These are phyloP conservation scores for Leccinum ochraceum DNA, from an alignment of 768 basidiomycete species.

Conservation along the genomic window DNA sequence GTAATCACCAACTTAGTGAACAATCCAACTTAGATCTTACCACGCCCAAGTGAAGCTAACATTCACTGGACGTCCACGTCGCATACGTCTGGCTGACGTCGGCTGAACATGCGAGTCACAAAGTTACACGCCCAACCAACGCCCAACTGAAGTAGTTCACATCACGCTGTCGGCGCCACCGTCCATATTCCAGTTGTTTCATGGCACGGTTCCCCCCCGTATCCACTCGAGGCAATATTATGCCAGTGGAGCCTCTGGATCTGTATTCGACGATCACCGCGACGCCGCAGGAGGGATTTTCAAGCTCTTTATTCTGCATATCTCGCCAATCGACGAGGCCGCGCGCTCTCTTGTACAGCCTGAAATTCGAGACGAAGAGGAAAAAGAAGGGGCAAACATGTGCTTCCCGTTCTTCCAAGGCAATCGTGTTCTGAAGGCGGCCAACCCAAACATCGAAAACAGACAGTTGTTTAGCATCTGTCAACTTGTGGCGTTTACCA, in stretches of 20 bases:
- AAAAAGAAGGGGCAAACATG: background rate
- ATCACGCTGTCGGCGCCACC: background rate
- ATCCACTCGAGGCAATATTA: background rate
- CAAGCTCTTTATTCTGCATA: background rate
- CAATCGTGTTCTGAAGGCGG: background rate
- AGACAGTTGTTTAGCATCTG: background rate
- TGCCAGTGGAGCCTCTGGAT: background rate
- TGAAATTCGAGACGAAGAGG: background rate
- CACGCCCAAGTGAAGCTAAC: background rate
- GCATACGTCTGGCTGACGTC: background rate
- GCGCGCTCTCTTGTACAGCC: background rate
- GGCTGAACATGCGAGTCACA: background rate
- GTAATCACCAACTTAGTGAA: background rate
- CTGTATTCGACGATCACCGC: slow-evolving; percentile 8
- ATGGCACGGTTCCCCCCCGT: background rate
- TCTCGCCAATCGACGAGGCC: slow-evolving; percentile 9
- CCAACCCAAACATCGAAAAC: background rate
- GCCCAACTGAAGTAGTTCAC: background rate
- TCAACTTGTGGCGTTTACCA: slow-evolving; percentile 6
- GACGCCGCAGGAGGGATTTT: slow-evolving; percentile 3
- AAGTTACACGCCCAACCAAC: background rate
- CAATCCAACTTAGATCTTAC: slow-evolving; percentile 2
- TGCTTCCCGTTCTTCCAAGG: background rate
- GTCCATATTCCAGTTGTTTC: background rate
- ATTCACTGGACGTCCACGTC: background rate